These are phyloP conservation scores for Purpureocillium lavendulum DNA, from an alignment of 2,329 filamentous ascomycete species.

Conservation along the genomic window DNA sequence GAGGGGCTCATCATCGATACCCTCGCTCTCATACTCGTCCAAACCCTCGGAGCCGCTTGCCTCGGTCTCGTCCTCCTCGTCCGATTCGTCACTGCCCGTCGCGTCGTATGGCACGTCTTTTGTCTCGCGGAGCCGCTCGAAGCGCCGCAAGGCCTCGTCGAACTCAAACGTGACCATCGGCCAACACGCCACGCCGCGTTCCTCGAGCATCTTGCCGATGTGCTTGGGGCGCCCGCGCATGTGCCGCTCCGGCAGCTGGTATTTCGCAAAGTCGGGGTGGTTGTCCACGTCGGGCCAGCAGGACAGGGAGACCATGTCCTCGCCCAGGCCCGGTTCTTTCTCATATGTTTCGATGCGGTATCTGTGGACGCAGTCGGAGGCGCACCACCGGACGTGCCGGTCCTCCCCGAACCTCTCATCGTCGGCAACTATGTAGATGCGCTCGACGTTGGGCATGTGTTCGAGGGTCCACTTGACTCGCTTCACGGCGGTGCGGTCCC, in stretches of 20 bases:
- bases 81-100: neutral
- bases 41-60: conserved; percentile 6
- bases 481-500: neutral
- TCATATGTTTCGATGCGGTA: conserved; percentile 19
- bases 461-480: conserved; percentile 3
- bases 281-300: conserved; percentile 25
- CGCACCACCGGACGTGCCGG: conserved; percentile 20
- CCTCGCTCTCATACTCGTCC: conserved; percentile 29
- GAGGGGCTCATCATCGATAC: conserved; percentile 25
- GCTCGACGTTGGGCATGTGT: conserved; percentile 16
- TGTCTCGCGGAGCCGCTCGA: conserved; percentile 7
- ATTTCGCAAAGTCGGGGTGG: conserved; percentile 18
- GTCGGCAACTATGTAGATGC: conserved; percentile 13
- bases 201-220: neutral
- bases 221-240: neutral
- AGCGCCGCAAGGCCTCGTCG: conserved; percentile 8
- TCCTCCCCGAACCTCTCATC: neutral
- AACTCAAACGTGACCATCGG: conserved; percentile 23
- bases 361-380: conserved; percentile 17
- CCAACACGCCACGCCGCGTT: conserved; percentile 12
- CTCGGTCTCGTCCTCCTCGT: conserved; percentile 8
- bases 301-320: conserved; percentile 15
- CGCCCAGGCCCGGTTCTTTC: conserved; percentile 13
- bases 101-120: conserved; percentile 2
- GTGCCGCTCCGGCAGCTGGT: conserved; percentile 11